Percentiles rank a stretch among this genome's conserved stretches.
phyloP scores from a whole-genome alignment of 2,329 filamentous ascomycete genomes.

The Corynespora cassiicola region DNA sequence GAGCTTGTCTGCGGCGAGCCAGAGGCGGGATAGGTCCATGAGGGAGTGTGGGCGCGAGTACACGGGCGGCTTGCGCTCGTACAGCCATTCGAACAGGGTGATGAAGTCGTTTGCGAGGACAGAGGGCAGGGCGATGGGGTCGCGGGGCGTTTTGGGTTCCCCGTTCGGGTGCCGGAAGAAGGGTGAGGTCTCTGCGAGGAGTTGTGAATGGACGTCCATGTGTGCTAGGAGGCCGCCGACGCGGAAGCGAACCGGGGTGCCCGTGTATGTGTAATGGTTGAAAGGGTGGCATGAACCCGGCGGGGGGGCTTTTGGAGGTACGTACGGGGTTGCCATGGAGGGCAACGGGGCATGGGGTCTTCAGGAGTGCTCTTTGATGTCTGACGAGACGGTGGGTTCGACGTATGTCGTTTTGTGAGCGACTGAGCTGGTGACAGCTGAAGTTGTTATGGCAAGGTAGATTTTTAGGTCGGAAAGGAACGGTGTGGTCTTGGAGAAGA shows the following conservation, averaged over 20 bases:
- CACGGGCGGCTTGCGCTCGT: slow-evolving; percentile 1
- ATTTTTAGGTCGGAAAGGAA: no score
- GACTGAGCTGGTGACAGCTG: no score
- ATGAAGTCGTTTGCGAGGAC: slow-evolving; percentile 2
- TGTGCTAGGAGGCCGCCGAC: slow-evolving; percentile 2
- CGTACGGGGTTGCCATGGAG: no score
- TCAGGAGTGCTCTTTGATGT: no score
- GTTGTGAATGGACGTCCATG: slow-evolving; percentile 9
- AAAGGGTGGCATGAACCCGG: no score
- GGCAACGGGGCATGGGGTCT: no score
- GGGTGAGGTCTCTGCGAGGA: slow-evolving; percentile 6
- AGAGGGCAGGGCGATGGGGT: slow-evolving; percentile 1
- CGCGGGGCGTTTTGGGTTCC: background rate
- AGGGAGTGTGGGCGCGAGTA: background rate
- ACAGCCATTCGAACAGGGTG: slow-evolving; percentile 6
- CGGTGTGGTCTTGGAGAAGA: no score
- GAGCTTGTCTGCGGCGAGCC: slow-evolving; percentile 3
- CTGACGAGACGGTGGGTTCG: no score
- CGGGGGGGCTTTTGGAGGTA: no score
- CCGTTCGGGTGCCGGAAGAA: slow-evolving; percentile 2
- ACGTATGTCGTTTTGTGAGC: no score
- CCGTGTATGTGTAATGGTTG: no score
- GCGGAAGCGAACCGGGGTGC: slow-evolving; percentile 7
- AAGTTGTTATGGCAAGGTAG: no score
- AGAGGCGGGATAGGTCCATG: background rate